A percentile compares a stretch with the other conserved stretches of the same genome.
Evolutionary conservation across 2,329 filamentous ascomycete species (phyloP).

Genomic region (Sporothrix dimorphospora): DNA sequence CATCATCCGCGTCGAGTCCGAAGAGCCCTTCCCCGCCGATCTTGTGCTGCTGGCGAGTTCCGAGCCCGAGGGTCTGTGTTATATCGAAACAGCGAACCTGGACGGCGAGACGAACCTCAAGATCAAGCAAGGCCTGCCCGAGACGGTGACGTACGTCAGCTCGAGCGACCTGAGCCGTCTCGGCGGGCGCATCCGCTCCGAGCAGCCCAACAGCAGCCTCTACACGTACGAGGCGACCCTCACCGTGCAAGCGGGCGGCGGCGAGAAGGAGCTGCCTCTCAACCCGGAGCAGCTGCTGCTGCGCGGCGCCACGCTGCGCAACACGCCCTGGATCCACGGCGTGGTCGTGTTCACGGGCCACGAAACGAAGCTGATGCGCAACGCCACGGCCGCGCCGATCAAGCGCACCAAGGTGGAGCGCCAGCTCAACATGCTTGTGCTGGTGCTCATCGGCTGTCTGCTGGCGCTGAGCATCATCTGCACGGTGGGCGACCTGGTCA

Average conservation of each 20-base stretch:
- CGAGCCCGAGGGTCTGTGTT: constrained; percentile 95
- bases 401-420: constrained; percentile 96
- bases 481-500: constrained; percentile 86
- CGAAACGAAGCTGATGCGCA: constrained; percentile 98
- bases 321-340: constrained; percentile 96
- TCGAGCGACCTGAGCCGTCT: constrained; percentile 82
- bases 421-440: constrained; percentile 89
- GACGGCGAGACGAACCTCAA: constrained; percentile 98
- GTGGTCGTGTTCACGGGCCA: constrained; percentile 97
- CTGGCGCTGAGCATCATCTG: constrained; percentile 84
- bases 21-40: constrained; percentile 93
- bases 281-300: constrained; percentile 92
- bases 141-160: constrained; percentile 86
- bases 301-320: constrained; percentile 88
- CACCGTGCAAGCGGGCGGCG: constrained; percentile 85
- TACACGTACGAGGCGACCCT: constrained; percentile 98
- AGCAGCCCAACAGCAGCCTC: constrained; percentile 96
- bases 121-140: constrained; percentile 95
- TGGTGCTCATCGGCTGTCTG: constrained; percentile 85
- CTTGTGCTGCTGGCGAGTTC: constrained; percentile 90
- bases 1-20: constrained; percentile 88
- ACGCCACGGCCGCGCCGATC: constrained; percentile 94
- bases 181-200: constrained; percentile 84
- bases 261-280: constrained; percentile 88
- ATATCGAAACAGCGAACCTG: constrained; percentile 97